Base-by-base conservation (phyloP, 371 early-diverging fungal genomes). In the Syncephalastrum racemosum region DNA sequence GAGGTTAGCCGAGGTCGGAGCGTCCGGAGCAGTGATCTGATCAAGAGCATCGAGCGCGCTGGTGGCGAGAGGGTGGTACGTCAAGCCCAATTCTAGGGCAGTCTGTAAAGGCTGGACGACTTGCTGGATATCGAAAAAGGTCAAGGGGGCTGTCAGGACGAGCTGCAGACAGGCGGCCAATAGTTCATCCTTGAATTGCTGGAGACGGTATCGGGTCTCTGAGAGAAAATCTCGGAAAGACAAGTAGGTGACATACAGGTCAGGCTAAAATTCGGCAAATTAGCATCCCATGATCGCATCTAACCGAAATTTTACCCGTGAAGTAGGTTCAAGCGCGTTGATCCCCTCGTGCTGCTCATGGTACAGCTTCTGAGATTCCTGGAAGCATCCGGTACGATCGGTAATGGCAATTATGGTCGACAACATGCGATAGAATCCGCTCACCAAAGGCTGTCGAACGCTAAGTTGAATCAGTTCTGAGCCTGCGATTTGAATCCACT, bases 171-270 rank as follows among this genome's bases (percentile, higher is more conserved):
- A 89, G 0, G 89, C 77, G 0, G 82, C 86, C 14, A 90, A 67
- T 12, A 93, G 70, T 36, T 93, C 93, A 49, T 91, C 91, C 60
- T 90, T 89, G 69, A 82, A 90, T 57, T 83, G 85, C 20, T 84
- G 77, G 46, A 88, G 70, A 18, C 83, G 69, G 22, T 85, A 76
- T 53, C 82, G 73, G 19, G 89, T 83, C 46, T 87, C 84, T 16
- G 68, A 64, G 23, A 90, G 50, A 50, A 82, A 89, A 31, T 79
- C 82, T 16, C 55, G 64, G 59, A 84, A 72, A 42, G 73, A 56
- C n/a, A 71, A 49, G 31, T 68, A 78, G 3, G 68, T 62, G 15
- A 48, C 52, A 47, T 63, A 66, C 19, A 60, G 47, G 48, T 59
- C 49, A 5, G 59, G 46, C 60, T 67, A 59, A 16, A 23, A 14